phyloP scores from a whole-genome alignment of 2,329 filamentous ascomycete species.

The Xylaria sp. region DNA sequence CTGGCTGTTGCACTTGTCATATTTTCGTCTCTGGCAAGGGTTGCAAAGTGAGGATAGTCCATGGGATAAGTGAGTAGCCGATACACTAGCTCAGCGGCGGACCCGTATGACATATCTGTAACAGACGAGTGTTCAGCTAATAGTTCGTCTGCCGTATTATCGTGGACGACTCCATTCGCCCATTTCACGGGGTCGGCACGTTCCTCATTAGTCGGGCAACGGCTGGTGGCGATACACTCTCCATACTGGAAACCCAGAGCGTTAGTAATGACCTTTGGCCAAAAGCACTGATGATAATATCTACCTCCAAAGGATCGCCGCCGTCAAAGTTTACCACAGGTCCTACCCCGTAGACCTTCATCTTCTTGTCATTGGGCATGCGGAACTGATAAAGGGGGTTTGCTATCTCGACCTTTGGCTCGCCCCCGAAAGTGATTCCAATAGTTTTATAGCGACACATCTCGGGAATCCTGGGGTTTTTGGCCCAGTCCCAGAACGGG shows the following conservation, averaged over 20 bases:
- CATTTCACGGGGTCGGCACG: conserved; percentile 16
- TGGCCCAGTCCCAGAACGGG: conserved; percentile 49
- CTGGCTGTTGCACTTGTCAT: conserved; percentile 20
- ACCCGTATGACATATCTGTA: conserved; percentile 28
- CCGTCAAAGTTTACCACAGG: conserved; percentile 25
- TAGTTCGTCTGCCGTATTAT: conserved; percentile 21
- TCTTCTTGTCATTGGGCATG: conserved; percentile 42
- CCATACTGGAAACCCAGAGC: conserved; percentile 28
- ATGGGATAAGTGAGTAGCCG: conserved; percentile 36
- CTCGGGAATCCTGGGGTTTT: conserved; percentile 39
- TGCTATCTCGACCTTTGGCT: conserved; percentile 25
- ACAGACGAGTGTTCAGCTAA: conserved; percentile 25
- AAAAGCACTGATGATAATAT: neutral
- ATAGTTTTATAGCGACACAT: conserved; percentile 40
- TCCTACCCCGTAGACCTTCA: conserved; percentile 12
- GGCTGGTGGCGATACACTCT: conserved; percentile 35
- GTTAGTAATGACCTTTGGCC: conserved; percentile 2
- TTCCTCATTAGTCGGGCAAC: conserved; percentile 28
- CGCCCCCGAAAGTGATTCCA: conserved; percentile 36
- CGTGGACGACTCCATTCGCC: conserved; percentile 33
- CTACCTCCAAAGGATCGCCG: conserved; percentile 30
- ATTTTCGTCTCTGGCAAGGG: conserved; percentile 32
- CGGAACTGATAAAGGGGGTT: conserved; percentile 48
- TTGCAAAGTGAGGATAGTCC: conserved; percentile 37
- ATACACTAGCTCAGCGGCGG: conserved; percentile 34